Evolutionary conservation across 305 asterid species (phyloP).

Genomic region (Fraxinus velutina): DNA sequence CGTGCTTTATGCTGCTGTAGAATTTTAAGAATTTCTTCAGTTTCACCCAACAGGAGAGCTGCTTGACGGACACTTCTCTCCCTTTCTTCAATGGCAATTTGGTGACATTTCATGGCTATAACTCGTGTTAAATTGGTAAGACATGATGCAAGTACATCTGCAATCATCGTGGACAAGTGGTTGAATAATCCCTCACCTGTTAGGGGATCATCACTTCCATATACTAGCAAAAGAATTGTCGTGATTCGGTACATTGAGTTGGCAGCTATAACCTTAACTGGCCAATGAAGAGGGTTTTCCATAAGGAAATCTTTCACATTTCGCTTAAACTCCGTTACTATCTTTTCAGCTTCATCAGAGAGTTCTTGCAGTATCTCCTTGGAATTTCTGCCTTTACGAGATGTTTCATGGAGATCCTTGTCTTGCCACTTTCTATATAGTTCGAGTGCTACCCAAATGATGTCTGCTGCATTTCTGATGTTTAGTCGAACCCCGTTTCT

Average conservation of each 20-base stretch:
- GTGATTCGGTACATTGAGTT: constrained; percentile 41
- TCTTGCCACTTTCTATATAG: constrained; percentile 37
- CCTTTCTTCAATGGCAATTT: constrained; percentile 38
- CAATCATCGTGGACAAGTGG: constrained; percentile 27
- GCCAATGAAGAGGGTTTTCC: constrained; percentile 38
- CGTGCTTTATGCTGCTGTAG: constrained; percentile 31
- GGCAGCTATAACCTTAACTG: constrained; percentile 36
- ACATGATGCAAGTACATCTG: constrained; percentile 40
- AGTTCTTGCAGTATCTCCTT: constrained; percentile 25
- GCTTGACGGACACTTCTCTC: constrained; percentile 36
- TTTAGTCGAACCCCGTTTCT: constrained; percentile 18
- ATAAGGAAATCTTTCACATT: constrained; percentile 15
- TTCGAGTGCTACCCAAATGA: constrained; percentile 36
- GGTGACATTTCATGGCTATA: constrained; percentile 36
- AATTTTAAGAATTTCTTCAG: constrained; percentile 34
- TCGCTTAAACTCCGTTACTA: constrained; percentile 29
- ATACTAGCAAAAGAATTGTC: constrained; percentile 17
- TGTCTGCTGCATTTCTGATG: constrained; percentile 34
- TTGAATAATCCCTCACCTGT: constrained; percentile 34
- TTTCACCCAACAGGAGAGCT: constrained; percentile 38
- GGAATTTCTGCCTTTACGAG: constrained; percentile 12
- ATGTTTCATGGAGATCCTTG: constrained; percentile 28
- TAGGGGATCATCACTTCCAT: background rate
- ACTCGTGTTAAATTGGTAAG: constrained; percentile 34
- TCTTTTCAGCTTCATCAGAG: constrained; percentile 25